Evolutionary conservation across 768 basidiomycete species (phyloP).

Genomic region (Leccinum uliginosum): DNA sequence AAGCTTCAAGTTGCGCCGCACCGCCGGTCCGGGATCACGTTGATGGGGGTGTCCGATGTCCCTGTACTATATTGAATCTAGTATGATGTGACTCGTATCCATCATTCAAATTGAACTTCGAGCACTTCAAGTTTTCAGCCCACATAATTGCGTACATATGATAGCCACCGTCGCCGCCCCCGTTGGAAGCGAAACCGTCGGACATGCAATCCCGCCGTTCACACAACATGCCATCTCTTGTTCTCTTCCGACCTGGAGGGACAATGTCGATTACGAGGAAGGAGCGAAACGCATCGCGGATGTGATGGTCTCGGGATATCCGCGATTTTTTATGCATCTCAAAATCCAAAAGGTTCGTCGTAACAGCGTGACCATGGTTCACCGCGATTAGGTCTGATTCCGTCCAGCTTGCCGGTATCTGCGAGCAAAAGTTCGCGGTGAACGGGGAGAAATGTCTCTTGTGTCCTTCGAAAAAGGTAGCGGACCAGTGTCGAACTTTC

Average conservation of each 20-base stretch:
- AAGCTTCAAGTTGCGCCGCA: too few species aligned
- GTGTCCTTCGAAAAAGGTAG: slow-evolving; percentile 67
- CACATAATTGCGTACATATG: neutral
- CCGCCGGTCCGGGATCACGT: too few species aligned
- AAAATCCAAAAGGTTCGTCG: slow-evolving; percentile 76
- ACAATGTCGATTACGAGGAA: slow-evolving; percentile 90
- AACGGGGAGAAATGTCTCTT: slow-evolving; percentile 74
- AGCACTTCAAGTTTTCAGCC: neutral
- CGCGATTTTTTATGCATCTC: slow-evolving; percentile 89
- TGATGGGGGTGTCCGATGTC: neutral
- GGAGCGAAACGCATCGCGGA: slow-evolving; percentile 76
- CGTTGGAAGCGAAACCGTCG: slow-evolving; percentile 29
- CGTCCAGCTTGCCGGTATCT: slow-evolving; percentile 69
- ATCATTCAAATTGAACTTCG: neutral
- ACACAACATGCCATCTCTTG: slow-evolving; percentile 91
- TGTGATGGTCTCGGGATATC: slow-evolving; percentile 86
- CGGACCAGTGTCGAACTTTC: slow-evolving; percentile 73
- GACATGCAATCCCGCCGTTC: slow-evolving; percentile 56
- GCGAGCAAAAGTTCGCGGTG: slow-evolving; percentile 72
- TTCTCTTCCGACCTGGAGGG: slow-evolving; percentile 89
- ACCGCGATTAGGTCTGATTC: neutral
- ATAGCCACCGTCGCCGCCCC: slow-evolving; percentile 7
- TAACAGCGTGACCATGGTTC: neutral
- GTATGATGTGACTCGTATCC: neutral
- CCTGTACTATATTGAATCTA: too few species aligned